Evolutionary conservation across 2,329 filamentous ascomycete genomes (phyloP), one percentile per base, ranked within the genome.

Genomic region (Ophiosphaerella herpotricha): DNA sequence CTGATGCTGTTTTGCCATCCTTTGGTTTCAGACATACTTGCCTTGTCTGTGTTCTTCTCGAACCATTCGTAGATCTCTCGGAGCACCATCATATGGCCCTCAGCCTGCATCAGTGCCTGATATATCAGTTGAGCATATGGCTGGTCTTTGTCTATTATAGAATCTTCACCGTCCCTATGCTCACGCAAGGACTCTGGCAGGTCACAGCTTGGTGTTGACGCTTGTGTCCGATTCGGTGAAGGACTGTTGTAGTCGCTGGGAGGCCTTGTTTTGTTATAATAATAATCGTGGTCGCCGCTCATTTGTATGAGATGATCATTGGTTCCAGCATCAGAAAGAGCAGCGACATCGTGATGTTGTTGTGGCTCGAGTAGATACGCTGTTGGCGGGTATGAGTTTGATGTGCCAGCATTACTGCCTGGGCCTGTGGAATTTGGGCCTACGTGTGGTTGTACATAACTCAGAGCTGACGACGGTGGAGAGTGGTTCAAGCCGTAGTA

Each of bases 1-100:
- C 93, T 85, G 58, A 97, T 95, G 70, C 90, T 96, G 73, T 97
- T 97, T 75, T 93, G 89, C 93, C 93, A 97, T 8, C 92, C 93
- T 38, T 73, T 77, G 4, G 73, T 75, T 43, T 72, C 70, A 7
- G 79, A 80, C 39, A 81, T 80, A 44, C 80, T 84, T 4, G 84
- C 85, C 72, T 94, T 96, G 59, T 84, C 82, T 2, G 91, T 96
- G 66, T 96, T 87, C 24, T 86, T 81, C 36, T 83, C 79, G 65
- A 97, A 96, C 91, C 93, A 97, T 49, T 87, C 81, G 73, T 97
- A 97, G 49, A 97, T 89, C 46, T 95, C 87, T 60, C 91, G 86
- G 11, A 97, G 79, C 2, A 88, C 84, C 84, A 97, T 88, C 18
- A 84, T 85, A 54, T 88, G 81, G 5, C 79, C 77, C 0, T 85